A percentile compares a stretch with the other conserved stretches of the same genome.
phyloP scores from a whole-genome alignment of 257 asterid species.

The Petunia axillaris region DNA sequence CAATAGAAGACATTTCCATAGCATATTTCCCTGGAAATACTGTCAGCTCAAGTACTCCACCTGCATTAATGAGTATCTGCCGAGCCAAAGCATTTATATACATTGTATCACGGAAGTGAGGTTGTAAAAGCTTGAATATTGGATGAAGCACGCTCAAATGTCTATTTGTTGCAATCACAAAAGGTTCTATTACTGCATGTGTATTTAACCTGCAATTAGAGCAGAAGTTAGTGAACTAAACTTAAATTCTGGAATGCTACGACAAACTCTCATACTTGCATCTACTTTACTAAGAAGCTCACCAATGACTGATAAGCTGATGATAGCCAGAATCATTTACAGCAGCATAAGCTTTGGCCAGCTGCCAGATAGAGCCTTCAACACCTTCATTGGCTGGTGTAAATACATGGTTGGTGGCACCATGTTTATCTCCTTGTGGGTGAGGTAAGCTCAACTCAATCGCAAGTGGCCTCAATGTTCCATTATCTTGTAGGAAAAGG shows the following conservation, averaged over 20 bases:
- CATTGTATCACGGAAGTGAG: conserved; percentile 90
- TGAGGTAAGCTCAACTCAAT: conserved; percentile 90
- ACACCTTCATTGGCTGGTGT: conserved; percentile 72
- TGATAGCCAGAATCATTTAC: conserved; percentile 93
- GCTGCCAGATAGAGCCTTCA: conserved; percentile 78
- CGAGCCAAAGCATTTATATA: conserved; percentile 85
- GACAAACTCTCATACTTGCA: neutral
- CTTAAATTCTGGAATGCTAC: neutral
- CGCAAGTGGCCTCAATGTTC: conserved; percentile 84
- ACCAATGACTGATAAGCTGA: conserved; percentile 98
- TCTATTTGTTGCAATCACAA: conserved; percentile 71
- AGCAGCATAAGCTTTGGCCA: conserved; percentile 89
- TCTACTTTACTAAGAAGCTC: neutral
- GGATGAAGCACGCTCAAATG: conserved; percentile 87
- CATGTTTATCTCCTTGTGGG: conserved; percentile 56
- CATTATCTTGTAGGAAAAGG: conserved; percentile 74
- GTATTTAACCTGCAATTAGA: conserved; percentile 75
- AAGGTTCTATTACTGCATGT: conserved; percentile 97
- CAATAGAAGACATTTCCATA: conserved; percentile 72
- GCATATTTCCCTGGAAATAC: conserved; percentile 78
- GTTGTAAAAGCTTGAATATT: conserved; percentile 80
- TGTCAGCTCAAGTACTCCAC: conserved; percentile 78
- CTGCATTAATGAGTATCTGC: conserved; percentile 81
- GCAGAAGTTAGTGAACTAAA: neutral
- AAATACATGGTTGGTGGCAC: conserved; percentile 66